Conservation (phyloP, 2,329 filamentous ascomycete species). For the Cylindrodendrum hubeiense region DNA sequence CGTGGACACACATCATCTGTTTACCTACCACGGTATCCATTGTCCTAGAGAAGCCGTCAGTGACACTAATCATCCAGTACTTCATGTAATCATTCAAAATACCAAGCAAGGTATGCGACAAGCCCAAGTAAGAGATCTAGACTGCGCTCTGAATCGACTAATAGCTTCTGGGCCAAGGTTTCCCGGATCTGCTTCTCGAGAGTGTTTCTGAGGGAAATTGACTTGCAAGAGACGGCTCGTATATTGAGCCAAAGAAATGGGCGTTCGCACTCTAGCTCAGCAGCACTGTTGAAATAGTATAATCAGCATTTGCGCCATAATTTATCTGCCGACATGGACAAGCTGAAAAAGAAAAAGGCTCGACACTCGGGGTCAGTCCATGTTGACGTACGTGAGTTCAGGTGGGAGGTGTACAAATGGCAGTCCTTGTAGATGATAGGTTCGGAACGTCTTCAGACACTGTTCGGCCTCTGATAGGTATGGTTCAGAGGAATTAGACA, state of each 20-base stretch:
- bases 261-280: constrained; percentile 44
- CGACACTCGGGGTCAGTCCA: no score
- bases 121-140: constrained; percentile 44
- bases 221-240: constrained; percentile 45
- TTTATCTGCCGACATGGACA: no score
- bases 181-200: constrained; percentile 35
- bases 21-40: constrained; percentile 25
- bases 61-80: neutral
- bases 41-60: constrained; percentile 23
- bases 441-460: constrained; percentile 34
- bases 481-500: neutral
- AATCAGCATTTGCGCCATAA: constrained; percentile 1
- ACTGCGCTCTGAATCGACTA: constrained; percentile 38
- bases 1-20: constrained; percentile 26
- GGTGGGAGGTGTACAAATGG: constrained; percentile 43
- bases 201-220: constrained; percentile 32
- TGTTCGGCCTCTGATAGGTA: constrained; percentile 16
- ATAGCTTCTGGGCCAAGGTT: constrained; percentile 38
- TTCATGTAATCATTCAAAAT: neutral
- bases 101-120: constrained; percentile 42
- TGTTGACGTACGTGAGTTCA: constrained; percentile 28
- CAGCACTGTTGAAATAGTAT: constrained; percentile 13
- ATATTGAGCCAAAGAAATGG: constrained; percentile 54
- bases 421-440: constrained; percentile 43
- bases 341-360: no score